Conservation (phyloP, 192 early-diverging fungal genomes). For the Jimgerdemannia lactiflua region DNA sequence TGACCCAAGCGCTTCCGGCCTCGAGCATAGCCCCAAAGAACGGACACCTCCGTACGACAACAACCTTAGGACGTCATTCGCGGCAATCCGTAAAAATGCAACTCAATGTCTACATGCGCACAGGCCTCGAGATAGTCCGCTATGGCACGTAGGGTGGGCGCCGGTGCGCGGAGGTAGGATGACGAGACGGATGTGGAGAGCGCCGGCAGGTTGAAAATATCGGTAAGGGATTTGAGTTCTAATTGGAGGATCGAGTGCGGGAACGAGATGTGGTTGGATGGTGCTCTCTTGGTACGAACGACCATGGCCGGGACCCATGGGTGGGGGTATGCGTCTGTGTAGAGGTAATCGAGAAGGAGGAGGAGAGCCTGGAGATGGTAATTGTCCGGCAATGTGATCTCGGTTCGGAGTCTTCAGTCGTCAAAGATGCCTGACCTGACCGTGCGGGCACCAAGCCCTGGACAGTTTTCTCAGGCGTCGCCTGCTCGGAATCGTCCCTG, state of each 20-base stretch:
- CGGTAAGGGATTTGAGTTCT: constrained; percentile 29
- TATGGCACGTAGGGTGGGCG: constrained; percentile 20
- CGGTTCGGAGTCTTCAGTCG: constrained; percentile 4
- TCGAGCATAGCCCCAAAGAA: constrained; percentile 67
- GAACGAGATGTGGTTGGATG: constrained; percentile 29
- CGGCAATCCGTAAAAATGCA: constrained; percentile 30
- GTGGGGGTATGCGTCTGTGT: constrained; percentile 43
- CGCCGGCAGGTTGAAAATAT: constrained; percentile 29
- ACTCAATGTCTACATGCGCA: constrained; percentile 13
- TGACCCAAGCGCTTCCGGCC: constrained; percentile 45
- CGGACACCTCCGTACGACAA: constrained; percentile 54
- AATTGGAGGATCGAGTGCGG: constrained; percentile 26
- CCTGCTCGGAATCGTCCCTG: not conserved
- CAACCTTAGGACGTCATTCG: constrained; percentile 40
- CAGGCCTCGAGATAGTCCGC: not conserved
- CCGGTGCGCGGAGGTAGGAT: constrained; percentile 31
- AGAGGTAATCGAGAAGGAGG: constrained; percentile 51
- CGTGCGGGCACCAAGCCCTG: not conserved
- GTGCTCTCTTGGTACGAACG: constrained; percentile 44
- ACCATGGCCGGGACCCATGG: constrained; percentile 42
- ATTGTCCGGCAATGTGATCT: constrained; percentile 14
- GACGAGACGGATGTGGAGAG: constrained; percentile 36
- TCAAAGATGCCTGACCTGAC: not conserved
- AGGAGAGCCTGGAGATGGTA: constrained; percentile 29
- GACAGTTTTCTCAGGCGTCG: not conserved